A percentile compares a stretch with the other conserved stretches of the same genome.
phyloP scores from a whole-genome alignment of 768 basidiomycete genomes.

The Boletus sp. region DNA sequence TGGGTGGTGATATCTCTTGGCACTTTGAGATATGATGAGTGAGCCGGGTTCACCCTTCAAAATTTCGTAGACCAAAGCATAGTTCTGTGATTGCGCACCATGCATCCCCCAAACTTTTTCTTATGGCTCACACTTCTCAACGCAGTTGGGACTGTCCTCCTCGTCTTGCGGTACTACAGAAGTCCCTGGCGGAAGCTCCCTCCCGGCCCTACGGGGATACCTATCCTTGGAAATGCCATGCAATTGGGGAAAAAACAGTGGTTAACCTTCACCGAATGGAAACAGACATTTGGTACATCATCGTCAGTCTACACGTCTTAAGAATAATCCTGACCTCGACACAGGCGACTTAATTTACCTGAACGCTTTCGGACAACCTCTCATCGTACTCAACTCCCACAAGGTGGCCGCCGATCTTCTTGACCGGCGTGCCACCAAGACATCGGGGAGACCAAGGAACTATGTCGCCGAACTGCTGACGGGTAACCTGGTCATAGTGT shows the following conservation, averaged over 20 bases:
- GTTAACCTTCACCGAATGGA: constrained; percentile 1
- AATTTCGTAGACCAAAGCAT: neutral
- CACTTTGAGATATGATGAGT: neutral
- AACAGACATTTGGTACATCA: neutral
- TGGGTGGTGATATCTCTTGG: neutral
- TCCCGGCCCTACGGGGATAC: neutral
- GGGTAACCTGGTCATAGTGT: neutral
- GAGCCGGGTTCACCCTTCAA: neutral
- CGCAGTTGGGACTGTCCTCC: neutral
- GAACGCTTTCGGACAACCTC: neutral
- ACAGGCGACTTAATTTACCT: neutral
- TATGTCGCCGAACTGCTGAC: neutral
- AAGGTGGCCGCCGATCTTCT: neutral
- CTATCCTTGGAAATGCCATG: neutral
- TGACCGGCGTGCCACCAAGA: neutral
- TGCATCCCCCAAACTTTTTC: neutral
- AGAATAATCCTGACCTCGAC: neutral
- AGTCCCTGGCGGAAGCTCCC: neutral
- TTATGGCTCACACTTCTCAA: neutral
- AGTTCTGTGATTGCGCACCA: neutral
- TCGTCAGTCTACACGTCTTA: neutral
- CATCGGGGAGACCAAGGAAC: neutral
- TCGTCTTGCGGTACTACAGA: neutral
- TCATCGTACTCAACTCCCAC: neutral
- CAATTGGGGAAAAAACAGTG: neutral